Percentiles rank a stretch among this genome's conserved stretches.
phyloP scores from a whole-genome alignment of 495 filamentous ascomycete genomes.

The Xylaria venustula region DNA sequence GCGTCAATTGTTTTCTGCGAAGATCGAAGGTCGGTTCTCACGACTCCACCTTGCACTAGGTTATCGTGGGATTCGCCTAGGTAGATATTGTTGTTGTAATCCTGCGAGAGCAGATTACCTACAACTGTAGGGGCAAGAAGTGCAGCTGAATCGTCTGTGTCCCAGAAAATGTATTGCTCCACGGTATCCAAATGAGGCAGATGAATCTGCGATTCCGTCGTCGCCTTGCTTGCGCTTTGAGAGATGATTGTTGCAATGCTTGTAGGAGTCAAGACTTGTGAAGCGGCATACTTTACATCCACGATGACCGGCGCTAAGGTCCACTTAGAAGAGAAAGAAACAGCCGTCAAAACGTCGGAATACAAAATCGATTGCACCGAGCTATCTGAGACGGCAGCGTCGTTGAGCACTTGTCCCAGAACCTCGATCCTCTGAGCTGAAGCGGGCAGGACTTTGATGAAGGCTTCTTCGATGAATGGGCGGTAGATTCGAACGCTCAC shows the following conservation, averaged over 20 bases:
- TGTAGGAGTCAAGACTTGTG: conserved; percentile 77
- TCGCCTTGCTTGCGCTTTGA: conserved; percentile 61
- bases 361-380: conserved; percentile 80
- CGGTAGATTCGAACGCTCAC: conserved; percentile 90
- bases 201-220: conserved; percentile 50
- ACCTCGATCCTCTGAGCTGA: conserved; percentile 71
- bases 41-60: conserved; percentile 76
- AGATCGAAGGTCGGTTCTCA: conserved; percentile 82
- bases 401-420: conserved; percentile 57
- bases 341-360: conserved; percentile 80
- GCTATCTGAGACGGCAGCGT: conserved; percentile 59
- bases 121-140: conserved; percentile 63
- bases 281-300: conserved; percentile 87
- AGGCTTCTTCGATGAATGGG: conserved; percentile 91
- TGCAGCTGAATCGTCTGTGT: conserved; percentile 72
- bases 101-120: conserved; percentile 69
- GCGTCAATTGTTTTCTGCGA: conserved; percentile 81
- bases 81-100: conserved; percentile 75
- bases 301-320: conserved; percentile 57
- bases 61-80: conserved; percentile 78
- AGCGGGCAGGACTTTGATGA: conserved; percentile 74
- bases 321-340: conserved; percentile 72
- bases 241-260: conserved; percentile 56
- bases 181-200: conserved; percentile 52
- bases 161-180: conserved; percentile 92